Percentiles rank a stretch among this genome's conserved stretches.
These are phyloP conservation scores for Dothiorella sarmentorum DNA, from an alignment of 2,329 filamentous ascomycete species.

Conservation along the genomic window DNA sequence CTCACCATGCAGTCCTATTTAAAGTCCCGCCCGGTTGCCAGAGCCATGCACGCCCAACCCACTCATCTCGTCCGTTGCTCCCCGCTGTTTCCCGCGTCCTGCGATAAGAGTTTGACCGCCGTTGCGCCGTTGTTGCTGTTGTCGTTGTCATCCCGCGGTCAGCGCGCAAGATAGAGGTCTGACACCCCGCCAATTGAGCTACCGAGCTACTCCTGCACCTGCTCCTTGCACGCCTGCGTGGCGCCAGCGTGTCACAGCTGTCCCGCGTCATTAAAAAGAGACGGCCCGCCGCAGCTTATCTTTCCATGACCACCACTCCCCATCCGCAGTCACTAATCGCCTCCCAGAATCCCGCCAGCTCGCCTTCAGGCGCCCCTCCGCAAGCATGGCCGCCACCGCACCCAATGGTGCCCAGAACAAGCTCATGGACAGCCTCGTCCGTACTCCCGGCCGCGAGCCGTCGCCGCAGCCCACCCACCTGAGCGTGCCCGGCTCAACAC, in stretches of 20 bases:
- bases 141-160: background rate
- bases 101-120: background rate
- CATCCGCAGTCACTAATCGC: background rate
- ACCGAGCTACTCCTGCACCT: too few species aligned
- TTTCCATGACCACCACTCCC: background rate
- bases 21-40: background rate
- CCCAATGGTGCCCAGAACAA: slow-evolving; percentile 47
- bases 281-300: slow-evolving; percentile 1
- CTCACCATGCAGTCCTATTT: background rate
- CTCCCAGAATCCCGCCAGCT: background rate
- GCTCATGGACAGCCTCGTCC: slow-evolving; percentile 54
- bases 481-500: slow-evolving; percentile 60
- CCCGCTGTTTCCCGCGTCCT: background rate
- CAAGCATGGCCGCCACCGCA: slow-evolving; percentile 13
- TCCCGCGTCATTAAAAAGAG: background rate
- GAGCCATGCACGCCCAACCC: background rate
- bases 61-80: background rate
- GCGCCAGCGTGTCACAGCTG: background rate
- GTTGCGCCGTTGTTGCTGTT: background rate
- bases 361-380: background rate
- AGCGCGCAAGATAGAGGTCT: slow-evolving; percentile 14
- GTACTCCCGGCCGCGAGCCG: slow-evolving; percentile 61
- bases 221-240: background rate
- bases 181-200: background rate
- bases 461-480: slow-evolving; percentile 88